Base-by-base conservation (phyloP, 495 filamentous ascomycete species). In the Lepidopterella palustris region DNA sequence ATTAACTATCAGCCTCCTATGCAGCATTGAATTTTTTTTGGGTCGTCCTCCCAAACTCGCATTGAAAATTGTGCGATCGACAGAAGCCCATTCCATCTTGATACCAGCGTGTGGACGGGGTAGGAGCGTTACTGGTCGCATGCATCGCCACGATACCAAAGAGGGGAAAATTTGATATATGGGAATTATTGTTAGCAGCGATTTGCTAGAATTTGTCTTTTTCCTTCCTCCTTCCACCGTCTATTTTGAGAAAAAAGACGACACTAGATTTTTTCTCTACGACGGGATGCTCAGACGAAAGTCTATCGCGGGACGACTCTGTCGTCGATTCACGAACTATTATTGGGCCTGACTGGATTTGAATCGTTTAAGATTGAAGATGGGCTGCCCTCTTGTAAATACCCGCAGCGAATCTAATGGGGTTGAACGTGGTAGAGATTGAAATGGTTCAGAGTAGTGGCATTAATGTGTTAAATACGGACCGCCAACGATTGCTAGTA, bases 1-100 rank as follows among this genome's bases (percentile, higher is more conserved):
- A 85, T 93, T 61, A 90, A 92, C 72, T 95, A 89, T 72, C 86
- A 90, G 65, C 82, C 88, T 35, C 87, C 88, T n/a, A 67, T 71
- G 54, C 73, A 76, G n/a, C 47, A 50, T 27, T 50, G 24, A 25
- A 25, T 13, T 25, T 6, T 20, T 20, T 20, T 42, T 20, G 8
- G 8, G 39, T 11, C 39, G 39, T 20, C 39, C 39, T 1, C 2
- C 39, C 39, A 42, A n/a, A n/a, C n/a, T n/a, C n/a, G n/a, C n/a
- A n/a, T n/a, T n/a, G n/a, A n/a, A n/a, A n/a, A n/a, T n/a, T n/a
- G n/a, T n/a, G n/a, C n/a, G n/a, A n/a, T n/a, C n/a, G n/a, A n/a
- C n/a, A 18, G 35, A 18, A 42, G 18, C 13, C 13, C 35, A 18
- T 42, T 42, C 35, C 35, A 11, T 42, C 18, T 42, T 15, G 13